Base-by-base conservation (phyloP, 495 filamentous ascomycete species). In the Baudoinia panamericana region DNA sequence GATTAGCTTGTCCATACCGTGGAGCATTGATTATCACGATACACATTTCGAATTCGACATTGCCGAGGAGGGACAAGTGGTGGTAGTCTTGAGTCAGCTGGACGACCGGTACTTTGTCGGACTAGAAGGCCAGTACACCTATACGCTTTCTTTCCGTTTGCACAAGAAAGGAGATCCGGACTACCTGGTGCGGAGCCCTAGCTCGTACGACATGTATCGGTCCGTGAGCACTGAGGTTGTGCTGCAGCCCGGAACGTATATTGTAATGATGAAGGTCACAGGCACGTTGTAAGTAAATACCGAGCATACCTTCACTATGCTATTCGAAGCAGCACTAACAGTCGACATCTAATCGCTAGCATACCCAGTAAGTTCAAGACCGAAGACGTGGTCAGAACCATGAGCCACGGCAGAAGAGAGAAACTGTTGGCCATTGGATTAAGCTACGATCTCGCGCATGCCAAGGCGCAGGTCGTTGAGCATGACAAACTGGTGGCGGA, bases 71-170 rank as follows among this genome's bases (percentile, higher is more conserved):
- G 73, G 81, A 0, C 74, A 76, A 0, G 71, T 82, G 1, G 82
- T 93, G 18, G 70, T 94, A 24, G 78, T 83, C 6, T 68, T 94
- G 13, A 77, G 75, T 2, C 82, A 92, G 65, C 73, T 93, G 18
- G 86, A 95, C 53, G 67, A 72, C 18, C 75, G 86, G 5, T 95
- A 93, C 52, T 95, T 83, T 63, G 64, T 64, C 36, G 86, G 86
- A 0, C 70, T 95, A 1, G 66, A 74, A 32, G 87, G 86, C 15
- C 73, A 84, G 53, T 95, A 93, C 49, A 58, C 53, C 12, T 95
- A 90, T 60, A 56, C 72, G 7, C 63, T 93, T 0, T 72, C 79
- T 36, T 93, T 93, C 62, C 74, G 84, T 18, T 53, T 95, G 0
- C 77, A 93, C 50, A 78, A 36, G 52, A 74, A 82, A 16, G 81